Conservation (phyloP, 2,329 filamentous ascomycete genomes). For the Hymenoscyphus linearis region DNA sequence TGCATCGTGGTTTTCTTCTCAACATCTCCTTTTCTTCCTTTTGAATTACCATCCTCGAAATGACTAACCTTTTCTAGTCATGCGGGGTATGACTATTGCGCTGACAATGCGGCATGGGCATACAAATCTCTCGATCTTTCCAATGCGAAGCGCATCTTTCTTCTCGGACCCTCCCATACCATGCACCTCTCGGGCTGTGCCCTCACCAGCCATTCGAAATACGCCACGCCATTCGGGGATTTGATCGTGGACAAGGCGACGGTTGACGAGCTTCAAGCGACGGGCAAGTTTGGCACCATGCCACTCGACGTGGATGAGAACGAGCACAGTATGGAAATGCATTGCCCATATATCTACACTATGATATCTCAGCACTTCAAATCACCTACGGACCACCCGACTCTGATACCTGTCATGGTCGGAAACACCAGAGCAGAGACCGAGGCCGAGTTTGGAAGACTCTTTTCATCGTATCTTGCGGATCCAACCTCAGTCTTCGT, state of each 20-base stretch:
- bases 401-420: slow-evolving; percentile 79
- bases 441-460: slow-evolving; percentile 62
- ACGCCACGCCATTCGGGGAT: slow-evolving; percentile 69
- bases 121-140: slow-evolving; percentile 85
- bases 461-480: slow-evolving; percentile 73
- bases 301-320: slow-evolving; percentile 61
- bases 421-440: slow-evolving; percentile 63
- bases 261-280: slow-evolving; percentile 45
- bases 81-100: slow-evolving; percentile 90
- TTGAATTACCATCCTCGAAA: neutral
- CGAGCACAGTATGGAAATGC: slow-evolving; percentile 96
- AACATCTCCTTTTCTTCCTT: neutral
- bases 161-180: slow-evolving; percentile 90
- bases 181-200: slow-evolving; percentile 74
- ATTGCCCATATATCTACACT: slow-evolving; percentile 88
- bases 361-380: slow-evolving; percentile 51
- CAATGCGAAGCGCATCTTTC: slow-evolving; percentile 78
- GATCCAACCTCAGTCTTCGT: slow-evolving; percentile 77
- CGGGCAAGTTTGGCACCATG: slow-evolving; percentile 60
- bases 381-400: slow-evolving; percentile 55
- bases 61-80: slow-evolving; percentile 54
- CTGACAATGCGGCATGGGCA: slow-evolving; percentile 86
- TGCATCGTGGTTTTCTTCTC: neutral
- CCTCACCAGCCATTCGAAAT: slow-evolving; percentile 64
- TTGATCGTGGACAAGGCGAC: slow-evolving; percentile 58